Evolutionary conservation across 2,329 filamentous ascomycete genomes (phyloP), one percentile per base, ranked within the genome.

Genomic region (Xylariaceae sp.): DNA sequence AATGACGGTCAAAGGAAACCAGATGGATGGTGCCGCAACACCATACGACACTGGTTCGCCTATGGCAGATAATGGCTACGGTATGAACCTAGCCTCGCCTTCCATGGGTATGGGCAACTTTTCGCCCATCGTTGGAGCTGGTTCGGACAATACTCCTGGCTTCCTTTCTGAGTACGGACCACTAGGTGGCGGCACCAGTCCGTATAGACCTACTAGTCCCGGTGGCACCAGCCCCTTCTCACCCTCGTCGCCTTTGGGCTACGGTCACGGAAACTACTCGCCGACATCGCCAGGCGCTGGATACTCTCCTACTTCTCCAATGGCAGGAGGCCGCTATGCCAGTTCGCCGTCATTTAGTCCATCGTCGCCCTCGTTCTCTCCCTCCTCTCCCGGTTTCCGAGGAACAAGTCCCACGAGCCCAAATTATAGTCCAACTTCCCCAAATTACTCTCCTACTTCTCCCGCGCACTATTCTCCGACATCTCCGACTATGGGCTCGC

Each of bases 21-120:
- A 87, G 56, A 81, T 88, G 40, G 89, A 89, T 56, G 94, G 94
- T 63, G 91, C 91, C 49, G 91, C 92, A 35, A 99, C 94, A 7
- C 95, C 95, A 1, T 99, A 99, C 73, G 94, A 97, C 69, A 88
- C 86, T 20, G 88, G 89, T 36, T 93, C 89, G 43, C 90, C 90
- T 4, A 87, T 92, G 74, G 82, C 81, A 6, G 88, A 92, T 64
- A 85, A 83, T 32, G 88, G 88, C 44, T 86, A 84, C 35, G 66
- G 67, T 64, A 73, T 85, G 65, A 82, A 81, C 60, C 77, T 86
- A 62, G 82, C 78, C 59, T 85, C 84, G n/a, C 83, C 85, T 5
- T 65, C 68, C 8, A 67, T 69, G 60, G 83, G 76, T 57, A 79
- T 77, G 65, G 83, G 78, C 68, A 82, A 83, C 71, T 89, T 89